These are phyloP conservation scores for Thelephora ganbajun DNA, from an alignment of 768 basidiomycete genomes.

Conservation along the genomic window DNA sequence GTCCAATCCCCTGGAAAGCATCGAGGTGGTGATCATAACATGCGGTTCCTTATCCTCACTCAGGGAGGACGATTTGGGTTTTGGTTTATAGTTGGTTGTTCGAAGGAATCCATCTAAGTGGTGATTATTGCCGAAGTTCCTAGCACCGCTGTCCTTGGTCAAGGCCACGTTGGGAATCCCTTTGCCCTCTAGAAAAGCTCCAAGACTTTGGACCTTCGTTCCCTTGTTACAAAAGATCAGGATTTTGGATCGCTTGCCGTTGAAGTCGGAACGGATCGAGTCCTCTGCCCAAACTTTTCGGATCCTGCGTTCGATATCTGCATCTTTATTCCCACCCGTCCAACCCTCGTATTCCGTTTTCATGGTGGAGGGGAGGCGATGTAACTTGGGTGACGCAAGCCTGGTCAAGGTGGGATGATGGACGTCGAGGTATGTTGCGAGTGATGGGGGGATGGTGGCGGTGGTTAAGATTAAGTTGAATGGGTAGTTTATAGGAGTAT, in stretches of 20 bases:
- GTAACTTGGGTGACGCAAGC: constrained; percentile 70
- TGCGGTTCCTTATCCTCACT: constrained; percentile 28
- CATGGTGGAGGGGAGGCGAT: constrained; percentile 60
- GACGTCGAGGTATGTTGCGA: constrained; percentile 46
- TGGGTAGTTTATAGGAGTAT: constrained; percentile 38
- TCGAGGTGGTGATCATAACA: constrained; percentile 79
- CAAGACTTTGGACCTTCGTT: constrained; percentile 50
- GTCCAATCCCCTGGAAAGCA: constrained; percentile 83
- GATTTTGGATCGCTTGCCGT: constrained; percentile 40
- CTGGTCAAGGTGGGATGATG: constrained; percentile 52
- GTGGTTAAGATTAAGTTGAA: constrained; percentile 74
- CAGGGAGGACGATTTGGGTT: constrained; percentile 11
- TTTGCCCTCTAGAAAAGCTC: constrained; percentile 39
- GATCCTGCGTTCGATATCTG: constrained; percentile 67
- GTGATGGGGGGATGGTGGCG: constrained; percentile 76
- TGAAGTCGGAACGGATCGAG: constrained; percentile 13
- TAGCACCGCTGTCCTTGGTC: constrained; percentile 43
- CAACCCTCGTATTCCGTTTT: constrained; percentile 60
- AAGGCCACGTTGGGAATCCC: constrained; percentile 52
- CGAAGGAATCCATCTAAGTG: constrained; percentile 66
- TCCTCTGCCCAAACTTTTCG: constrained; percentile 67
- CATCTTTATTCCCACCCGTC: constrained; percentile 69
- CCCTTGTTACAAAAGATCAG: constrained; percentile 78
- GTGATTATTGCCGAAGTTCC: constrained; percentile 57
- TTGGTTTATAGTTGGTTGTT: not conserved